A percentile compares a stretch with the other conserved stretches of the same genome.
phyloP scores from a whole-genome alignment of 768 basidiomycete genomes.

The Pulveroboletus sp. region DNA sequence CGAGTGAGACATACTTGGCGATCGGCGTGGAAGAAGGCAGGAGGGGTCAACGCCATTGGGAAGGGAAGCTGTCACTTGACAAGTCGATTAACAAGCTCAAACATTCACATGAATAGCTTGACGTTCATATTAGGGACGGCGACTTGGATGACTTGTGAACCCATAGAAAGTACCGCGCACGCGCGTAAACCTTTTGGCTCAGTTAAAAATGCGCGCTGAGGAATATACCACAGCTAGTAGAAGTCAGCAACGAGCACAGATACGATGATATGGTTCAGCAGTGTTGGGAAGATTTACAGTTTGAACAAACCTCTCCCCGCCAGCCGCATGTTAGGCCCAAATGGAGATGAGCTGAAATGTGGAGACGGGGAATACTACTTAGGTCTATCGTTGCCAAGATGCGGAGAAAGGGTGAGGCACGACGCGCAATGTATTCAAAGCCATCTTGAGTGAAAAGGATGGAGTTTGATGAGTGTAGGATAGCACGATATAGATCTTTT shows the following conservation, averaged over 20 bases:
- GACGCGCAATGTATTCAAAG: slow-evolving; percentile 42
- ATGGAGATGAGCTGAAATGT: slow-evolving; percentile 29
- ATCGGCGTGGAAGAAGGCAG: slow-evolving; percentile 44
- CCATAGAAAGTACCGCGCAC: no score
- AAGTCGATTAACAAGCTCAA: slow-evolving; percentile 23
- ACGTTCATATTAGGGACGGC: neutral
- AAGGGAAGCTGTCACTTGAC: no score
- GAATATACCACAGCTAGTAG: no score
- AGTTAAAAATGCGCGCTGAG: no score
- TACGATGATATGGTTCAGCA: no score
- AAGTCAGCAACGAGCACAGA: no score
- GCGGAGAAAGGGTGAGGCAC: slow-evolving; percentile 48
- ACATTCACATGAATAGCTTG: slow-evolving; percentile 5
- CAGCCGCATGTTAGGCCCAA: no score
- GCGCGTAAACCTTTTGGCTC: no score
- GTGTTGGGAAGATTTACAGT: no score
- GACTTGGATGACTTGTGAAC: slow-evolving; percentile 38
- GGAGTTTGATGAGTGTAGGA: slow-evolving; percentile 50
- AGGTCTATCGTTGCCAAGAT: slow-evolving; percentile 46
- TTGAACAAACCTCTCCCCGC: no score
- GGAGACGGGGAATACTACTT: slow-evolving; percentile 23
- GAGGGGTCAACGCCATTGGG: slow-evolving; percentile 43
- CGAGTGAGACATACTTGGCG: slow-evolving; percentile 46
- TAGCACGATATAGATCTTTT: slow-evolving; percentile 25
- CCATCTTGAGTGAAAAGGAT: slow-evolving; percentile 49